These are phyloP conservation scores for Penicillium macrosclerotiorum DNA, from an alignment of 495 filamentous ascomycete genomes.

Conservation along the genomic window DNA sequence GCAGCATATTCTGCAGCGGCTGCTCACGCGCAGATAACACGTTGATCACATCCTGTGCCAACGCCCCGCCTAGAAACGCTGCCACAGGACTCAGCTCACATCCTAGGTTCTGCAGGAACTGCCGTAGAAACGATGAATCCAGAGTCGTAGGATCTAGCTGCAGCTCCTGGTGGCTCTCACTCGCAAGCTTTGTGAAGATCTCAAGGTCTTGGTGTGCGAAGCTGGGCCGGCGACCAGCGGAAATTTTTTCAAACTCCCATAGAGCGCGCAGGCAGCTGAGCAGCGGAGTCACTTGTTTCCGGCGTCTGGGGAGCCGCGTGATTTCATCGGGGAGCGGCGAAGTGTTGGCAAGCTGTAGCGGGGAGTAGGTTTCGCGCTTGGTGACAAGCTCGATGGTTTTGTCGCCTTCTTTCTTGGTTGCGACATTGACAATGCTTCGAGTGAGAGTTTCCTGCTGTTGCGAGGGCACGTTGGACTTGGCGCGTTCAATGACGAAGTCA, in stretches of 20 bases:
- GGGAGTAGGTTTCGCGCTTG: slow-evolving; percentile 85
- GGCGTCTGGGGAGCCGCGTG: slow-evolving; percentile 59
- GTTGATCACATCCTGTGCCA: slow-evolving; percentile 97
- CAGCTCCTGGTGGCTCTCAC: slow-evolving; percentile 69
- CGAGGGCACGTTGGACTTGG: slow-evolving; percentile 72
- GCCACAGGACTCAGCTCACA: slow-evolving; percentile 83
- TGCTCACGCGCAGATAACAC: slow-evolving; percentile 87
- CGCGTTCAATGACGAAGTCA: slow-evolving; percentile 81
- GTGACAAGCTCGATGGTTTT: slow-evolving; percentile 86
- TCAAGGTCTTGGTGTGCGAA: slow-evolving; percentile 58
- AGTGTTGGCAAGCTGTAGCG: slow-evolving; percentile 73
- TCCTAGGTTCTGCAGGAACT: slow-evolving; percentile 77
- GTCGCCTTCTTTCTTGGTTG: slow-evolving; percentile 67
- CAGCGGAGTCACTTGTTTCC: slow-evolving; percentile 73
- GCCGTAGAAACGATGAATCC: slow-evolving; percentile 72
- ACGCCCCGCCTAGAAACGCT: slow-evolving; percentile 82
- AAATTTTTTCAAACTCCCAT: slow-evolving; percentile 69
- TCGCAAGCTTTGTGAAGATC: slow-evolving; percentile 73
- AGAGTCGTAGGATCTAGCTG: slow-evolving; percentile 75
- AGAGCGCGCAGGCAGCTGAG: slow-evolving; percentile 78
- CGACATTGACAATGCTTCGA: slow-evolving; percentile 67
- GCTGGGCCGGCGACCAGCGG: slow-evolving; percentile 53
- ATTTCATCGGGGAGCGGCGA: slow-evolving; percentile 71
- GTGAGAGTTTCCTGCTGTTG: slow-evolving; percentile 70
- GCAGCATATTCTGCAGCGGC: slow-evolving; percentile 88